Evolutionary conservation across 768 basidiomycete species (phyloP).

Genomic region (Lactifluus subvellereus): DNA sequence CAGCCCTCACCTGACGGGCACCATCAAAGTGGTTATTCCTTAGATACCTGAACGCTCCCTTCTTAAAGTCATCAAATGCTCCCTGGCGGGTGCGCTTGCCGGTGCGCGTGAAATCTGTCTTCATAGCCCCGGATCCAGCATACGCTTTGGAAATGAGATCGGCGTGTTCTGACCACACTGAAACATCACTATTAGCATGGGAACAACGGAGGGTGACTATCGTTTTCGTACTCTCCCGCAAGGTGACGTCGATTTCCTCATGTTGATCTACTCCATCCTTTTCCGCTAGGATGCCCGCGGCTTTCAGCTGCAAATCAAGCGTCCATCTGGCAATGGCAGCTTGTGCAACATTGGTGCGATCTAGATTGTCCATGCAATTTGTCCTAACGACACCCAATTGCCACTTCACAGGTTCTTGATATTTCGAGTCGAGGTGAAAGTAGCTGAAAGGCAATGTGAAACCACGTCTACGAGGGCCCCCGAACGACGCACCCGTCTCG

Average conservation of each 20-base stretch:
- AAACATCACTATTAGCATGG: conserved; percentile 12
- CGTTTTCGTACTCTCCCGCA: conserved; percentile 71
- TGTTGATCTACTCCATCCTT: conserved; percentile 78
- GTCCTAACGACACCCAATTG: conserved; percentile 83
- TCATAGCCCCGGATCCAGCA: conserved; percentile 91
- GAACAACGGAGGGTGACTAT: not conserved
- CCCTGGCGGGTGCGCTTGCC: conserved; percentile 84
- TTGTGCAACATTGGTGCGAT: conserved; percentile 96
- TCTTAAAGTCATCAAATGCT: conserved; percentile 76
- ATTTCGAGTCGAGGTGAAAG: conserved; percentile 59
- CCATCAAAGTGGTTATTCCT: conserved; percentile 98
- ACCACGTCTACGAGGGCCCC: not conserved
- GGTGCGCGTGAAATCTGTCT: conserved; percentile 94
- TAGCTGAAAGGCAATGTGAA: conserved; percentile 43
- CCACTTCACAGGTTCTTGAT: conserved; percentile 42
- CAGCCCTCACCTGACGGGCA: conserved; percentile 59
- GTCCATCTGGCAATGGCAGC: conserved; percentile 84
- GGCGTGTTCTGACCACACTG: conserved; percentile 98
- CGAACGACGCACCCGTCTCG: conserved; percentile 52
- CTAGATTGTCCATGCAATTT: conserved; percentile 97
- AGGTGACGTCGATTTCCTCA: conserved; percentile 69
- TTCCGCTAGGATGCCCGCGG: conserved; percentile 62
- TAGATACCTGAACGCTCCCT: conserved; percentile 77
- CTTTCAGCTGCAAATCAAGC: conserved; percentile 69
- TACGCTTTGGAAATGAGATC: conserved; percentile 88